These are phyloP conservation scores for Colletotrichum sp. DNA, from an alignment of 2,329 filamentous ascomycete species.

Conservation along the genomic window DNA sequence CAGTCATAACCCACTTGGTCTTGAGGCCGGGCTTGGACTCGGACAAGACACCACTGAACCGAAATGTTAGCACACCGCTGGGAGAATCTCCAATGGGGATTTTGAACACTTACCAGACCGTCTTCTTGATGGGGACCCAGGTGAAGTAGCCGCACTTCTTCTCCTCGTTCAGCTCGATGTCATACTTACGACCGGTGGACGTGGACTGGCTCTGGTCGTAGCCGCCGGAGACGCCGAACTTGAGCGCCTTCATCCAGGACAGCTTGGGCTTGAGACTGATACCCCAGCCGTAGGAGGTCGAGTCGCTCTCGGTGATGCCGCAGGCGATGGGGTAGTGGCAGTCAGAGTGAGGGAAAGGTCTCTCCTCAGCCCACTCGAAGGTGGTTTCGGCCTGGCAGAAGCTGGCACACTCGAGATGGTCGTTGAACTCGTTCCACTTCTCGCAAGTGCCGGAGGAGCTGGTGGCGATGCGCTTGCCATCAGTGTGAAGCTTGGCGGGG, in stretches of 20 bases:
- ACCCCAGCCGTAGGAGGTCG: slow-evolving; percentile 29
- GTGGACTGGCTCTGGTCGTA: neutral
- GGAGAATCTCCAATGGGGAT: neutral
- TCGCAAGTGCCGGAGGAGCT: neutral
- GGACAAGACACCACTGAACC: slow-evolving; percentile 1
- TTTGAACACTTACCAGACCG: neutral
- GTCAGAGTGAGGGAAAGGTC: slow-evolving; percentile 40
- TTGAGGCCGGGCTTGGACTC: neutral
- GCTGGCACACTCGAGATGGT: neutral
- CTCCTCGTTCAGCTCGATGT: neutral
- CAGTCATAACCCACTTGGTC: neutral
- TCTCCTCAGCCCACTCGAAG: slow-evolving; percentile 30
- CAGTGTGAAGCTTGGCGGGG: neutral
- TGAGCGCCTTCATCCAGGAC: slow-evolving; percentile 13
- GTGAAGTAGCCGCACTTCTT: slow-evolving; percentile 24
- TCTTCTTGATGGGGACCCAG: slow-evolving; percentile 21
- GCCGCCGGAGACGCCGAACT: slow-evolving; percentile 27
- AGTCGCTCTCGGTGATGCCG: slow-evolving; percentile 30
- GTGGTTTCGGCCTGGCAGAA: slow-evolving; percentile 19
- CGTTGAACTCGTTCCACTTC: neutral
- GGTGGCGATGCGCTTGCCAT: neutral
- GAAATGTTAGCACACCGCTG: neutral
- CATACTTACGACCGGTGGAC: neutral
- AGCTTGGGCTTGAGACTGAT: slow-evolving; percentile 36
- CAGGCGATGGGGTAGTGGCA: slow-evolving; percentile 35